Evolutionary conservation across 2,329 filamentous ascomycete genomes (phyloP).

Genomic region (Trichoderma citrinoviride): DNA sequence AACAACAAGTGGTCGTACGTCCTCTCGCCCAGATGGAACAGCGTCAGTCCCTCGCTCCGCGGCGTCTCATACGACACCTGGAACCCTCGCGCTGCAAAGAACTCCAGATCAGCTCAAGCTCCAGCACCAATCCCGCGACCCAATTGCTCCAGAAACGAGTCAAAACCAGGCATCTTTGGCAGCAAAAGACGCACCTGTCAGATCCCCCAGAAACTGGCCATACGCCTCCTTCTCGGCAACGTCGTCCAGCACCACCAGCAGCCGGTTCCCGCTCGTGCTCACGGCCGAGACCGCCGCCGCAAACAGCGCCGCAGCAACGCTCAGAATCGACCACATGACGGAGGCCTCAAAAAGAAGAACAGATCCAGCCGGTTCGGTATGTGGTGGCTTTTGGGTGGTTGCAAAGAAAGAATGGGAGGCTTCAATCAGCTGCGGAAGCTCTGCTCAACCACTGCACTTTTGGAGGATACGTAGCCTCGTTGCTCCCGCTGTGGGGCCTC

Average conservation of each 20-base stretch:
- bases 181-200: conserved; percentile 64
- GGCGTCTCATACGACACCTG: conserved; percentile 77
- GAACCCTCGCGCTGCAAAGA: conserved; percentile 71
- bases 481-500: conserved; percentile 12
- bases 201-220: conserved; percentile 73
- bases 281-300: conserved; percentile 67
- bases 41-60: conserved; percentile 70
- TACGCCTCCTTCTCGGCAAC: conserved; percentile 77
- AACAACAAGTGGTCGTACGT: conserved; percentile 89
- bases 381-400: not conserved
- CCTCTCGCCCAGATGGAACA: conserved; percentile 85
- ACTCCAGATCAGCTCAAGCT: conserved; percentile 21
- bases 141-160: not conserved
- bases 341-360: not conserved
- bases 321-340: conserved; percentile 72
- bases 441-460: conserved; percentile 13
- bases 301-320: conserved; percentile 65
- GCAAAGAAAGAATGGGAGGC: not conserved
- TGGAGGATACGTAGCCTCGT: conserved; percentile 40
- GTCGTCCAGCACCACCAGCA: conserved; percentile 86
- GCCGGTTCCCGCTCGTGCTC: conserved; percentile 73
- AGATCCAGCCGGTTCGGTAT: not conserved
- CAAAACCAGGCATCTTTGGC: not conserved
- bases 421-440: conserved; percentile 3
- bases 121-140: conserved; percentile 13